Evolutionary conservation across 1,284 basidiomycete genomes (phyloP).

Genomic region (Rhodotorula sp.): DNA sequence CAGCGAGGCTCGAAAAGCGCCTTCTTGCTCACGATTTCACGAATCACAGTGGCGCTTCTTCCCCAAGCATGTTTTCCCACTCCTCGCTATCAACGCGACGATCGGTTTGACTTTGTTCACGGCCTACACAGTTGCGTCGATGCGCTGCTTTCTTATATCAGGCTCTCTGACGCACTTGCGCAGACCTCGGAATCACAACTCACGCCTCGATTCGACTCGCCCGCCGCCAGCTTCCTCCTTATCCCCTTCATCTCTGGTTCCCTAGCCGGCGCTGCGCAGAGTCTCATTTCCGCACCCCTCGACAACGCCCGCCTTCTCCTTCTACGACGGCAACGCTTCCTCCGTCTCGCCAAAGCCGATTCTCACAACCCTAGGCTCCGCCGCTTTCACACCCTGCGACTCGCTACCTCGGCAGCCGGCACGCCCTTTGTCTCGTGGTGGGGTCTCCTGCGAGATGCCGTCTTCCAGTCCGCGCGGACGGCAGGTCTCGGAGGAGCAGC

Average conservation of each 20-base stretch:
- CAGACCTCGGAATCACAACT: conserved; percentile 19
- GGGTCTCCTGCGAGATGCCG: conserved; percentile 24
- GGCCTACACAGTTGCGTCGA: conserved; percentile 40
- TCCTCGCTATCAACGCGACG: conserved; percentile 48
- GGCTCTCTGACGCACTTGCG: no score
- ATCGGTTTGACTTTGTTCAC: conserved; percentile 51
- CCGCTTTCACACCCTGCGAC: background rate
- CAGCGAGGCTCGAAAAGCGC: background rate
- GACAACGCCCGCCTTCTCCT: conserved; percentile 52
- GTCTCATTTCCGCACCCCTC: conserved; percentile 51
- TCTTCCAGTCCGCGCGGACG: conserved; percentile 18
- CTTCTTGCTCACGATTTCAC: background rate
- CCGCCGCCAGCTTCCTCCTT: conserved; percentile 8
- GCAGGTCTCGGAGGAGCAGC: background rate
- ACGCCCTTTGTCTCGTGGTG: conserved; percentile 27
- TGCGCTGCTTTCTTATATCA: background rate
- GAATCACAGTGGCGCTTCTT: conserved; percentile 37
- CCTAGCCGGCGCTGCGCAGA: conserved; percentile 50
- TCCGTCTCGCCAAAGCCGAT: conserved; percentile 19
- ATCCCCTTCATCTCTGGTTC: conserved; percentile 46
- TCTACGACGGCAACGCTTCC: conserved; percentile 31
- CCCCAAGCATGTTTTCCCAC: conserved; percentile 45
- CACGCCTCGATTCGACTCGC: conserved; percentile 34
- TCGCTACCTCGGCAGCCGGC: background rate
- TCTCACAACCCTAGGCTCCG: background rate